Evolutionary conservation across 2,329 filamentous ascomycete species (phyloP).

Genomic region (Purpureocillium lavendulum): DNA sequence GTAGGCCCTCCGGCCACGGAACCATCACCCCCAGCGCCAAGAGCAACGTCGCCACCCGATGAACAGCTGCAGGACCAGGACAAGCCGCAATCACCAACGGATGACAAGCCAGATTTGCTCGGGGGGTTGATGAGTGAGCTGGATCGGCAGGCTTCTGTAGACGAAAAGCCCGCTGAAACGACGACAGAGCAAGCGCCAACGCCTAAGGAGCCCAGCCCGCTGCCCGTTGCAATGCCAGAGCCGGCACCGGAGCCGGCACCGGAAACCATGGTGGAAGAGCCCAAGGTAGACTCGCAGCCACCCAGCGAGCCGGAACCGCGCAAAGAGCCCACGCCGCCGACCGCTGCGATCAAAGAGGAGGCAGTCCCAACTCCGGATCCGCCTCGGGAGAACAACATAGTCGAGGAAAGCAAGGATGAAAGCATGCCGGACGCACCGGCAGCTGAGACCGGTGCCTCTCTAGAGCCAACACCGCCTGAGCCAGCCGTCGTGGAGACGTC

Average conservation of each 20-base stretch:
- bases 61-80: constrained; percentile 18
- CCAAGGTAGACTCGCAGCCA: not conserved
- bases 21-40: constrained; percentile 8
- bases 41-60: constrained; percentile 11
- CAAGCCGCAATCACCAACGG: constrained; percentile 15
- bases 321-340: no score
- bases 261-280: not conserved
- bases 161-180: not conserved
- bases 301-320: no score
- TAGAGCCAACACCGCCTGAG: not conserved
- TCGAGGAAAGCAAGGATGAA: not conserved
- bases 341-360: no score
- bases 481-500: not conserved
- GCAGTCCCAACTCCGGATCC: not conserved
- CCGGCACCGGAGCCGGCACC: constrained; percentile 3
- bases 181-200: not conserved
- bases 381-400: constrained; percentile 1
- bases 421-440: not conserved
- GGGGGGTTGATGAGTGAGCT: constrained; percentile 37
- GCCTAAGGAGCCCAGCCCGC: constrained; percentile 3
- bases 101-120: constrained; percentile 24
- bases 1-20: constrained; percentile 4
- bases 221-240: constrained; percentile 3
- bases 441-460: not conserved
- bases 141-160: constrained; percentile 25